A percentile compares a stretch with the other conserved stretches of the same genome.
Evolutionary conservation across 164 flowering plant genomes (phyloP).

Genomic region (Vitis cinerea): DNA sequence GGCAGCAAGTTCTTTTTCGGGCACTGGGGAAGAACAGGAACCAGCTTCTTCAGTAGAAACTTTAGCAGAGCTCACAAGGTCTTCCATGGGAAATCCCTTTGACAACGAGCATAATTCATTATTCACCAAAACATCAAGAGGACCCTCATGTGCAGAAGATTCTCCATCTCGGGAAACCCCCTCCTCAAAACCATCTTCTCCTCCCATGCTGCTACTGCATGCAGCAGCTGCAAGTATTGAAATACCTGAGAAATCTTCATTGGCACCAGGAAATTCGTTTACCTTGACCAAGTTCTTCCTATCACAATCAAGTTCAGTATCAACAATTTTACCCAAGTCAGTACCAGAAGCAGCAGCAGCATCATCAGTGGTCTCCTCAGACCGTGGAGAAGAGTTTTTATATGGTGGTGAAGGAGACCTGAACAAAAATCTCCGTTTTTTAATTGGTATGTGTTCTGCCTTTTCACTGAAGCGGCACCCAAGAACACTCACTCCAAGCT

Average conservation of each 20-base stretch:
- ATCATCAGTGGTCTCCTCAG: conserved; percentile 16
- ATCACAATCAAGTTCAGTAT: conserved; percentile 6
- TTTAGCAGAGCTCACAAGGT: conserved; percentile 7
- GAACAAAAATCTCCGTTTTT: conserved; percentile 44
- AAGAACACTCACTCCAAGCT: conserved; percentile 36
- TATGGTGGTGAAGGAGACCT: conserved; percentile 43
- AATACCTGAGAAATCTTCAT: conserved; percentile 54
- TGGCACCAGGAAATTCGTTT: conserved; percentile 10
- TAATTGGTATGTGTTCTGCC: conserved; percentile 44
- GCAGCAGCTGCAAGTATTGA: conserved; percentile 61
- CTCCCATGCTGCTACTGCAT: conserved; percentile 33
- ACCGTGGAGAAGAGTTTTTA: conserved; percentile 17
- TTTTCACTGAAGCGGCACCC: conserved; percentile 37
- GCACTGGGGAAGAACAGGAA: conserved; percentile 5
- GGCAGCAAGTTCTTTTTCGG: not conserved
- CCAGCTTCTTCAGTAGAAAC: conserved; percentile 18
- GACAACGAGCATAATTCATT: conserved; percentile 9
- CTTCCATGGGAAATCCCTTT: conserved; percentile 12
- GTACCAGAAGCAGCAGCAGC: conserved; percentile 1
- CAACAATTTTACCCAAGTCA: conserved; percentile 9
- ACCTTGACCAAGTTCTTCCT: conserved; percentile 5
- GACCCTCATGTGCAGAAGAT: conserved; percentile 2
- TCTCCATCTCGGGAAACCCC: conserved; percentile 16
- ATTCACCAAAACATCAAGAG: conserved; percentile 9
- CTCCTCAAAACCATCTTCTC: conserved; percentile 9